Base-by-base conservation (phyloP, 768 basidiomycete species). In the Strobilomyces dryophilus region DNA sequence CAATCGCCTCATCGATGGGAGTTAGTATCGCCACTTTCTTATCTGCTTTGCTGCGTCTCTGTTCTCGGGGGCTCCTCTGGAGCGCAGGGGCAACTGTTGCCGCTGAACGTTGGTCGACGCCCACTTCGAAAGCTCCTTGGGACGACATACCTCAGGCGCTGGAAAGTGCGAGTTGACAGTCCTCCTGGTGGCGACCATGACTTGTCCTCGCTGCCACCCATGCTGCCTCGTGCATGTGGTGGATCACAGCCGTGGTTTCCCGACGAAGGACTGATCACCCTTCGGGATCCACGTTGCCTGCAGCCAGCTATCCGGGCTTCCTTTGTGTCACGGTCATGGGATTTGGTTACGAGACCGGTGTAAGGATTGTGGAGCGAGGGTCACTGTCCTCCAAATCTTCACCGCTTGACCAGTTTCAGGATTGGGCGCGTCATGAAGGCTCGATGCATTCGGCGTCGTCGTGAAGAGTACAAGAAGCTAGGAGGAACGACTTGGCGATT, bases 1-100 rank as follows among this genome's bases (percentile, higher is more conserved):
- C 82, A 92, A 91, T 76, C 88, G 97, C 70, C 89, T 98, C 76
- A 95, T 99, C 84, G 97, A 99, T 87, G 93, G 94, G 79, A 97
- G 97, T 99, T 89, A 93, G 97, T 98, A 89, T 80, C 83, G 76
- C 75, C 79, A 68, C 63, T 70, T 69, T 69, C 65, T 67, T 66
- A 61, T 70, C 73, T 62, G 59, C 61, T 70, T 73, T 71, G 61
- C 68, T 63, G 45, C 58, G 51, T 59, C 63, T 57, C 47, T 59
- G 42, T 70, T 55, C 26, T 55, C n/a, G 55, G 62, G 52, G 49
- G 42, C 48, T 24, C 53, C 54, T 58, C 54, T 54, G 52, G 47
- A 37, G 47, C 56, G 47, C 50, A 54, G 58, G 57, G 59, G 56
- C 56, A 42, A 52, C 37, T 52, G 57, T 59, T 59, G 43, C 63